Conservation (phyloP, 2,329 filamentous ascomycete genomes). For the Phaeosphaeria sp. region DNA sequence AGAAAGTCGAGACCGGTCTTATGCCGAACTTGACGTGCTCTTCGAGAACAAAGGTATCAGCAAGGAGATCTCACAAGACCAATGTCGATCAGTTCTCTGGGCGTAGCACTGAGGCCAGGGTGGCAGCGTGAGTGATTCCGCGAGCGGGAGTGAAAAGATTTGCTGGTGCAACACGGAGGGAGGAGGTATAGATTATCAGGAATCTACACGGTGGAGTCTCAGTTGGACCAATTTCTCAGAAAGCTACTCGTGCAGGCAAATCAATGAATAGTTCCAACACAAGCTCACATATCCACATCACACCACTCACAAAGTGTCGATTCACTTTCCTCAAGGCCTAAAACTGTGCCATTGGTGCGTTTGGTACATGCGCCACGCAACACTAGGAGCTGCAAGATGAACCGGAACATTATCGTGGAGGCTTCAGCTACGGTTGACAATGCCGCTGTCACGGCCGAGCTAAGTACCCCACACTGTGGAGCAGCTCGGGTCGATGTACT, state of each 20-base stretch:
- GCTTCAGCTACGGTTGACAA: background rate
- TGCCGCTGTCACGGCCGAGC: background rate
- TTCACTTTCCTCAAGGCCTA: background rate
- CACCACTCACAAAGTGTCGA: background rate
- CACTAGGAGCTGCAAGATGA: background rate
- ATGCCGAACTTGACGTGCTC: conserved; percentile 49
- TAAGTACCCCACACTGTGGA: background rate
- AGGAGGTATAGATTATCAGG: conserved; percentile 3
- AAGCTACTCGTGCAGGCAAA: no score
- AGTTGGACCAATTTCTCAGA: no score
- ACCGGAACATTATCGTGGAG: background rate
- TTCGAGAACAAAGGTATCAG: conserved; percentile 35
- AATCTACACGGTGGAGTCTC: no score
- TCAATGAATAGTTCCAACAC: background rate
- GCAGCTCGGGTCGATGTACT: background rate
- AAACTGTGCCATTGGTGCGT: background rate
- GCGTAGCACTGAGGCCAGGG: conserved; percentile 8
- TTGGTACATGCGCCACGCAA: background rate
- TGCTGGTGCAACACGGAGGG: background rate
- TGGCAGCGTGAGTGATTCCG: conserved; percentile 2
- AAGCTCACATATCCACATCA: background rate
- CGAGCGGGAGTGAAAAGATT: conserved; percentile 8
- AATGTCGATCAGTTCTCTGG: conserved; percentile 15
- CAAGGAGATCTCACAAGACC: conserved; percentile 14
- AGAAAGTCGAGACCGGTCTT: conserved; percentile 47